A percentile compares a stretch with the other conserved stretches of the same genome.
These are phyloP conservation scores for Linnemannia elongata DNA, from an alignment of 192 early-diverging fungal genomes.

Conservation along the genomic window DNA sequence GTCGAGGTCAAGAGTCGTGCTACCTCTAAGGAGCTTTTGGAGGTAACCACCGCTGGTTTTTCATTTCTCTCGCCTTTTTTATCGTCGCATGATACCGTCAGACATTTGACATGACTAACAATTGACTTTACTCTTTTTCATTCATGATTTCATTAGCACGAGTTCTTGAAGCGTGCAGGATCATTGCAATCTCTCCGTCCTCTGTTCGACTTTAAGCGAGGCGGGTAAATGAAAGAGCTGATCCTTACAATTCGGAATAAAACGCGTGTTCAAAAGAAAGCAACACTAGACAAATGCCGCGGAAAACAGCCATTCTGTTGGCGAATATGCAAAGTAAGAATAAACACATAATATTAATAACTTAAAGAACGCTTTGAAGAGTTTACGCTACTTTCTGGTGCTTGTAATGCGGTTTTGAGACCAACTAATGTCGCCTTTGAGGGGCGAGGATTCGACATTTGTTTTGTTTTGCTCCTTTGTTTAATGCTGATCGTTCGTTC, in stretches of 20 bases:
- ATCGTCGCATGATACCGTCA: not conserved
- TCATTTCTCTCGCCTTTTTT: not conserved
- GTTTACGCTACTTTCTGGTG: not conserved
- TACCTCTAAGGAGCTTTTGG: slow-evolving; percentile 80
- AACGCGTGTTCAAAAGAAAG: not conserved
- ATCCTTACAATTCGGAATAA: not conserved
- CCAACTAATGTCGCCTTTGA: not conserved
- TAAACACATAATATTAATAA: not conserved
- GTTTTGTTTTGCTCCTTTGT: not conserved
- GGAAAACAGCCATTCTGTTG: not conserved
- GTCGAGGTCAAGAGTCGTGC: slow-evolving; percentile 90
- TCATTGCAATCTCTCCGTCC: slow-evolving; percentile 32
- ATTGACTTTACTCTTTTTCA: not conserved
- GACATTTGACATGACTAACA: not conserved
- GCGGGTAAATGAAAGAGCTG: slow-evolving; percentile 17
- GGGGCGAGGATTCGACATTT: not conserved
- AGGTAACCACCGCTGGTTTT: slow-evolving; percentile 55
- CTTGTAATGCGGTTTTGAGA: not conserved
- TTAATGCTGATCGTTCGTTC: not conserved
- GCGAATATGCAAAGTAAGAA: not conserved
- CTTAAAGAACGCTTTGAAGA: not conserved
- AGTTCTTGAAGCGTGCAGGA: slow-evolving; percentile 68
- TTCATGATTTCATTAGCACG: slow-evolving; percentile 68
- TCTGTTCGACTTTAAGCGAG: slow-evolving; percentile 47
- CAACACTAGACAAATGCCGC: slow-evolving; percentile 6